Evolutionary conservation across 1,284 basidiomycete genomes (phyloP).

Genomic region (Xerocomus amazonicus): DNA sequence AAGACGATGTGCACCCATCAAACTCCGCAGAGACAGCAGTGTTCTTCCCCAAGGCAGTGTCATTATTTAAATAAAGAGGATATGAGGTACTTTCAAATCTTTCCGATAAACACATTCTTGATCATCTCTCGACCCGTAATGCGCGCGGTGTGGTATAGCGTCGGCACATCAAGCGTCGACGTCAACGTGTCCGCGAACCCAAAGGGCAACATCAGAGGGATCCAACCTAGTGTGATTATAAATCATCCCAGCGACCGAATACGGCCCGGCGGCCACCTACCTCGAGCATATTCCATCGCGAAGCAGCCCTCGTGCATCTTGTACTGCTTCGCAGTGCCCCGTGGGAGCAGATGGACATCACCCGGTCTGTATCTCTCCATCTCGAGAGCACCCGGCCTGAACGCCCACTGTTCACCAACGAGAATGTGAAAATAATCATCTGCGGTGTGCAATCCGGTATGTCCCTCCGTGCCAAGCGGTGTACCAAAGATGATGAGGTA

Average conservation of each 20-base stretch:
- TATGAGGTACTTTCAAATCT: conserved; percentile 54
- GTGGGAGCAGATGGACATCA: conserved; percentile 76
- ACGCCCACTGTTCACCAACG: conserved; percentile 91
- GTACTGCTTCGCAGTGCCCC: conserved; percentile 92
- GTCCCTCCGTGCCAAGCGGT: conserved; percentile 94
- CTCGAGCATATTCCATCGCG: conserved; percentile 92
- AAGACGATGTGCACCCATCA: no score
- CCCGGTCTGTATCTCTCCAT: conserved; percentile 86
- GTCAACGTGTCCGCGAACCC: conserved; percentile 84
- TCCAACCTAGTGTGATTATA: conserved; percentile 64
- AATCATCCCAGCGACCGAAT: conserved; percentile 16
- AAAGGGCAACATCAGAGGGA: conserved; percentile 89
- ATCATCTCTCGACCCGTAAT: conserved; percentile 85
- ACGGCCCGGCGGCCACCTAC: conserved; percentile 37
- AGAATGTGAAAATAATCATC: conserved; percentile 99
- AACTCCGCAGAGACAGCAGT: no score
- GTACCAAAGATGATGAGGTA: conserved; percentile 96
- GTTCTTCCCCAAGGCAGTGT: no score
- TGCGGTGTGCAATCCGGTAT: conserved; percentile 90
- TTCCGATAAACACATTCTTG: conserved; percentile 78
- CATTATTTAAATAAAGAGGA: neutral
- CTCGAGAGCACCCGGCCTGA: conserved; percentile 73
- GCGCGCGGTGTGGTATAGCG: conserved; percentile 75
- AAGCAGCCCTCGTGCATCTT: conserved; percentile 96
- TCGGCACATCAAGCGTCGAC: conserved; percentile 86